phyloP scores from a whole-genome alignment of 106 monocot species.

The Hemerocallis citrina region DNA sequence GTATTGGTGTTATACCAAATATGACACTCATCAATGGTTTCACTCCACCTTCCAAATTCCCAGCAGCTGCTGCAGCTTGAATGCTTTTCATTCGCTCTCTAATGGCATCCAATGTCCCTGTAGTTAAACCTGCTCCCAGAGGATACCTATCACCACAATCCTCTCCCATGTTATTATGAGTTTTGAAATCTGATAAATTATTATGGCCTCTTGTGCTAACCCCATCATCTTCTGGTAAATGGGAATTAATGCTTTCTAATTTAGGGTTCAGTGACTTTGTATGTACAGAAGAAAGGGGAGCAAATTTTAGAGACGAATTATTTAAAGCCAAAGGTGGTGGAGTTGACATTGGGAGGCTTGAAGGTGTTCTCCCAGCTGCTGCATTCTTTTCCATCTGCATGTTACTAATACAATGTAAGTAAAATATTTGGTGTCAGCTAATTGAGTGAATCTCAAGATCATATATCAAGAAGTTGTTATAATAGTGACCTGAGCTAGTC shows the following conservation, averaged over 20 bases:
- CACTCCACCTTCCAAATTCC: too few relatives aligned
- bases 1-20: too few relatives aligned
- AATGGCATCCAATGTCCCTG: too few relatives aligned
- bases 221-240: slow-evolving; percentile 32
- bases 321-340: slow-evolving; percentile 73
- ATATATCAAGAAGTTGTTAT: too few relatives aligned
- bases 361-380: slow-evolving; percentile 76
- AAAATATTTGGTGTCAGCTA: slow-evolving; percentile 3
- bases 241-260: slow-evolving; percentile 21
- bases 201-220: slow-evolving; percentile 26
- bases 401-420: not conserved
- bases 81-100: too few relatives aligned
- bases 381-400: slow-evolving; percentile 96
- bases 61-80: too few relatives aligned
- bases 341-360: slow-evolving; percentile 77
- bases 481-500: too few relatives aligned
- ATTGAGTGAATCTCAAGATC: not conserved
- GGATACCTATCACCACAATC: slow-evolving; percentile 49
- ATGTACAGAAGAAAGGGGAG: slow-evolving; percentile 61
- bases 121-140: too few relatives aligned
- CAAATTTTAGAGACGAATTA: slow-evolving; percentile 59
- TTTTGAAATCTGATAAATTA: too few relatives aligned
- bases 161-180: too few relatives aligned
- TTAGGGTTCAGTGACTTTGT: slow-evolving; percentile 45
- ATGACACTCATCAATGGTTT: too few relatives aligned